Conservation (phyloP, 768 basidiomycete genomes). For the Basidioascus undulatus region DNA sequence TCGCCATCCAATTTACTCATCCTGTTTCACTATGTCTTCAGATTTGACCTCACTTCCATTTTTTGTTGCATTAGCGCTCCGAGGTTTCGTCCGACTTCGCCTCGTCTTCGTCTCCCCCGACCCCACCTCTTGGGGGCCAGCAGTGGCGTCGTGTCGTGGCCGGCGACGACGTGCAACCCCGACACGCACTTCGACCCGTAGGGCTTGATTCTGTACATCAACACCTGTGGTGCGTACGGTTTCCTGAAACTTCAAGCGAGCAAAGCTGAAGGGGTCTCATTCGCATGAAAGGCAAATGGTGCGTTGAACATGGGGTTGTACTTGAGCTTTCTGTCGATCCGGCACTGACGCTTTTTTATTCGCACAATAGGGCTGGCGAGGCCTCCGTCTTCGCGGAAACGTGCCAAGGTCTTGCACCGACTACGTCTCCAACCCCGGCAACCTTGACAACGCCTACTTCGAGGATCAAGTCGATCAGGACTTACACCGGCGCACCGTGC, state of each 20-base stretch:
- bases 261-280: too few species aligned
- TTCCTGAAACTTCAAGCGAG: too few species aligned
- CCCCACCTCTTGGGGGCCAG: slow-evolving; percentile 1
- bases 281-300: too few species aligned
- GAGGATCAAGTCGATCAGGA: slow-evolving; percentile 3
- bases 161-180: slow-evolving; percentile 6
- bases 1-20: too few species aligned
- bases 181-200: slow-evolving; percentile 3
- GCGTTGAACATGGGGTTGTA: too few species aligned
- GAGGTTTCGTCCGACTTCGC: slow-evolving; percentile 4
- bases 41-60: too few species aligned
- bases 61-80: too few species aligned
- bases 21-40: too few species aligned
- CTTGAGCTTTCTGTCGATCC: too few species aligned
- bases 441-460: slow-evolving; percentile 6
- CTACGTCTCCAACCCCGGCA: slow-evolving; percentile 2
- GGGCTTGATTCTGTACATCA: slow-evolving; percentile 7
- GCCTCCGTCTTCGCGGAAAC: slow-evolving; percentile 4
- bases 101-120: slow-evolving; percentile 2
- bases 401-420: slow-evolving; percentile 6
- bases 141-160: slow-evolving; percentile 4
- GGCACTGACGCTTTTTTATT: too few species aligned
- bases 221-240: neutral
- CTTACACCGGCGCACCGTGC: slow-evolving; percentile 3
- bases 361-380: too few species aligned